Base-by-base conservation (phyloP, 1,284 basidiomycete genomes). In the Tausonia pullulans region DNA sequence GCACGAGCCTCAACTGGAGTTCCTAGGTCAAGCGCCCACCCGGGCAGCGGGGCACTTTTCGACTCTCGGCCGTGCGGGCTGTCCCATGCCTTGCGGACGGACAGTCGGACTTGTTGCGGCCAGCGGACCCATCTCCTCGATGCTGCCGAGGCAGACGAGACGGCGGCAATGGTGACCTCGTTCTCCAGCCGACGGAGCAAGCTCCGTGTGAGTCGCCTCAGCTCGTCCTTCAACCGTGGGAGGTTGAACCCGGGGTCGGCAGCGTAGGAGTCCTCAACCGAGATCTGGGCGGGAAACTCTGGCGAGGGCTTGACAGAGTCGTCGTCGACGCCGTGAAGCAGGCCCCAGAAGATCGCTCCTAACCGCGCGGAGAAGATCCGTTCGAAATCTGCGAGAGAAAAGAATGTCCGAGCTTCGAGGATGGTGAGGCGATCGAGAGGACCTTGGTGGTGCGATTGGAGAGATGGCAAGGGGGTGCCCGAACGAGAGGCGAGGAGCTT, bases 251-350 rank as follows among this genome's bases (percentile, higher is more conserved):
- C 46, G 2, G 58, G 44, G 13, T 54, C 53, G 6, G n/a, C 44
- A 5, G 69, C 69, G 53, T 62, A 69, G 3, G 72, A 73, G 62
- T 77, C 75, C 61, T 77, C 76, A 27, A 75, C 72, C 43, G 71
- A 71, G 49, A 76, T 72, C 62, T 75, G 74, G 0, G 68, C 63
- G 3, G 76, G 74, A 57, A 70, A 75, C 41, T 72, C 72, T 0
- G 74, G 72, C 2, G 73, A 71, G 3, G 72, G 69, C 2, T 69
- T 60, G 40, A 77, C 75, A 0, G 73, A 70, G 49, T 73, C 71
- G 1, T 65, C 57, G 66, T 77, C 76, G 0, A 62, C 46, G 3
- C 74, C 76, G 49, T 68, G 68, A 0, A 75, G 69, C 10, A 75
- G 66, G 11, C 64, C 62, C 71, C 71, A 74, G 5, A 76, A 63